Conservation (phyloP, 495 filamentous ascomycete species). For the Penicillium cosmopolitanum region DNA sequence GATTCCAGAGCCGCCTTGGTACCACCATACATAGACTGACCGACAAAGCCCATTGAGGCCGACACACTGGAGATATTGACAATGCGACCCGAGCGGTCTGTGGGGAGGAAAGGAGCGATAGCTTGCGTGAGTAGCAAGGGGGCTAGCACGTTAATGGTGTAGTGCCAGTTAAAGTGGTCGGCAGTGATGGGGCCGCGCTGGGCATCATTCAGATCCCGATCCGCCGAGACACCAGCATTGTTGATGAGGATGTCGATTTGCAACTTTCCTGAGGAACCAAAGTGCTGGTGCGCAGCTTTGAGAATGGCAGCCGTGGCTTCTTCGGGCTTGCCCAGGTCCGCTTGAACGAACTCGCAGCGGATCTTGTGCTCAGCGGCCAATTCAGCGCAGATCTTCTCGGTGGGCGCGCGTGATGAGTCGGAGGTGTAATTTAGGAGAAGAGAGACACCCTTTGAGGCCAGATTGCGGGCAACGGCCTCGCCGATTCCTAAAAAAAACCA, state of each 20-base stretch:
- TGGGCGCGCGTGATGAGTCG: slow-evolving; percentile 48
- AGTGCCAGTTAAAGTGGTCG: slow-evolving; percentile 70
- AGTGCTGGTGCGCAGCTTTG: slow-evolving; percentile 51
- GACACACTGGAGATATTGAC: slow-evolving; percentile 78
- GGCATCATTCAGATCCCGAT: slow-evolving; percentile 61
- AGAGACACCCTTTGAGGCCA: slow-evolving; percentile 72
- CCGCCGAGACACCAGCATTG: slow-evolving; percentile 75
- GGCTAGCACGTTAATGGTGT: slow-evolving; percentile 83
- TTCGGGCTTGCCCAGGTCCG: slow-evolving; percentile 55
- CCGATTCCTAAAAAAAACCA: slow-evolving; percentile 69
- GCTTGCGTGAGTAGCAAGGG: slow-evolving; percentile 81
- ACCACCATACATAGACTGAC: slow-evolving; percentile 80
- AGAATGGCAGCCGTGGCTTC: slow-evolving; percentile 38
- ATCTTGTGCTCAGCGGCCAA: slow-evolving; percentile 46
- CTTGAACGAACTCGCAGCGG: slow-evolving; percentile 56
- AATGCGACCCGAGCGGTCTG: slow-evolving; percentile 75
- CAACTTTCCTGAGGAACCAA: slow-evolving; percentile 55
- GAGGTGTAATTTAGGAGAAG: slow-evolving; percentile 76
- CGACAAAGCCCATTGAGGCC: slow-evolving; percentile 66
- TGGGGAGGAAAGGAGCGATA: slow-evolving; percentile 68
- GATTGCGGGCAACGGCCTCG: slow-evolving; percentile 77
- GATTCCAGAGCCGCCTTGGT: slow-evolving; percentile 88
- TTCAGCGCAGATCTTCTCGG: slow-evolving; percentile 46
- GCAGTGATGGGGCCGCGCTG: slow-evolving; percentile 46
- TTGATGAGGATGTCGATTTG: slow-evolving; percentile 88